Conservation (phyloP, 768 basidiomycete genomes). For the Pholiota microspora region DNA sequence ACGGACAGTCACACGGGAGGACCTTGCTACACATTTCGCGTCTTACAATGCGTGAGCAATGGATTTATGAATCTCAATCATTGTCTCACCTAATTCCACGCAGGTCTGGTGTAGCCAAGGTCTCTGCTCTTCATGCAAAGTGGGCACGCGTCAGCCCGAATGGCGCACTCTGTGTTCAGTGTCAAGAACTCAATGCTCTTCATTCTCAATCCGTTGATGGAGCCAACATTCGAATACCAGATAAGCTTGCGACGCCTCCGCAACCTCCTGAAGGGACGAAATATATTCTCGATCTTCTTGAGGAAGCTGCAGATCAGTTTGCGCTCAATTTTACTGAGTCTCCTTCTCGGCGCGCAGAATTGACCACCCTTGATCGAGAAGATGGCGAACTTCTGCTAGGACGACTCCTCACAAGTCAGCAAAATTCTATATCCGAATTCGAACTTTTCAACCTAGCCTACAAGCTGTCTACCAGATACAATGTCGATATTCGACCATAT, state of each 20-base stretch:
- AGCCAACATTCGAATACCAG: conserved; percentile 57
- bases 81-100: not conserved
- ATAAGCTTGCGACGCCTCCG: conserved; percentile 51
- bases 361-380: conserved; percentile 25
- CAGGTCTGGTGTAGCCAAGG: conserved; percentile 56
- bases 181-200: conserved; percentile 69
- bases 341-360: conserved; percentile 19
- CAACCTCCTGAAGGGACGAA: conserved; percentile 30
- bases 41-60: conserved; percentile 54
- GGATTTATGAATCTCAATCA: not conserved
- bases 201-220: conserved; percentile 73
- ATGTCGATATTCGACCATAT: conserved; percentile 43
- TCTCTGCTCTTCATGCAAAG: conserved; percentile 54
- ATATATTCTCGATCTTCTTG: conserved; percentile 55
- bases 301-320: conserved; percentile 44
- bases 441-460: conserved; percentile 54
- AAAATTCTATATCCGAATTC: conserved; percentile 58
- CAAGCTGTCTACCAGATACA: conserved; percentile 40
- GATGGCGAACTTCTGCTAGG: conserved; percentile 41
- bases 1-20: conserved; percentile 46
- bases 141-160: conserved; percentile 55
- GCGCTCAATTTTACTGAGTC: conserved; percentile 37
- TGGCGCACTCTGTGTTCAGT: conserved; percentile 61
- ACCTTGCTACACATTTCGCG: conserved; percentile 66
- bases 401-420: conserved; percentile 47